phyloP scores from a whole-genome alignment of 192 early-diverging fungal genomes.

The Coemansia sp. region DNA sequence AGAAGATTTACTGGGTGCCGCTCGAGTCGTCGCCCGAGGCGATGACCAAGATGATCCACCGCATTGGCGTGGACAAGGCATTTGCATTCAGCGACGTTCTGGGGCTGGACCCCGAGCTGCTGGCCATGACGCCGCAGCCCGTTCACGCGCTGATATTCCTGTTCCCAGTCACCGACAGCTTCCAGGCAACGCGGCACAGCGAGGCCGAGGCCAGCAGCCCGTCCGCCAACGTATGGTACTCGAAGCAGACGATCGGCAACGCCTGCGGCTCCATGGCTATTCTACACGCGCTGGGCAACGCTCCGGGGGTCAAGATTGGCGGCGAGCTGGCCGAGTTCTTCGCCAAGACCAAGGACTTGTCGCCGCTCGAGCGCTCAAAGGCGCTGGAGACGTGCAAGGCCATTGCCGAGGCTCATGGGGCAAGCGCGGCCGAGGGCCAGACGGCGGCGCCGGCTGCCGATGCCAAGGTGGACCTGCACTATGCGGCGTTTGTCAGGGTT shows the following conservation, averaged over 20 bases:
- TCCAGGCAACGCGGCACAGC: constrained; percentile 58
- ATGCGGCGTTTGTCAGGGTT: constrained; percentile 74
- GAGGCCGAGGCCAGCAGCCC: constrained; percentile 22
- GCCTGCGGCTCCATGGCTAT: constrained; percentile 95
- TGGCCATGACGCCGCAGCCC: constrained; percentile 77
- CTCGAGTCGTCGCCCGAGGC: constrained; percentile 88
- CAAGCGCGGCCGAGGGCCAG: constrained; percentile 59
- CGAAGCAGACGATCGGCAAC: constrained; percentile 83
- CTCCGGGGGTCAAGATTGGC: constrained; percentile 47
- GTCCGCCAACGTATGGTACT: constrained; percentile 62
- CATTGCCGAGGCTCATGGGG: constrained; percentile 56
- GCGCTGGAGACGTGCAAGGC: constrained; percentile 62
- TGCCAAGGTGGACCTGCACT: constrained; percentile 77
- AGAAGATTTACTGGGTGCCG: constrained; percentile 68
- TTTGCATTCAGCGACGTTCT: constrained; percentile 79
- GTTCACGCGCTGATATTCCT: constrained; percentile 80
- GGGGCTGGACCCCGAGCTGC: constrained; percentile 77
- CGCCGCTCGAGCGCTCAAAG: constrained; percentile 70
- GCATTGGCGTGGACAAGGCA: constrained; percentile 59
- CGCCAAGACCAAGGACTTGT: constrained; percentile 55
- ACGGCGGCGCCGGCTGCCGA: constrained; percentile 69
- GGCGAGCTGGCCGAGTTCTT: constrained; percentile 60
- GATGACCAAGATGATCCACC: constrained; percentile 59
- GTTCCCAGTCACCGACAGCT: constrained; percentile 72
- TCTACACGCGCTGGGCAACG: constrained; percentile 83